A percentile compares a stretch with the other conserved stretches of the same genome.
phyloP scores from a whole-genome alignment of 2,329 filamentous ascomycete genomes.

The Endoconidiophora laricicola region DNA sequence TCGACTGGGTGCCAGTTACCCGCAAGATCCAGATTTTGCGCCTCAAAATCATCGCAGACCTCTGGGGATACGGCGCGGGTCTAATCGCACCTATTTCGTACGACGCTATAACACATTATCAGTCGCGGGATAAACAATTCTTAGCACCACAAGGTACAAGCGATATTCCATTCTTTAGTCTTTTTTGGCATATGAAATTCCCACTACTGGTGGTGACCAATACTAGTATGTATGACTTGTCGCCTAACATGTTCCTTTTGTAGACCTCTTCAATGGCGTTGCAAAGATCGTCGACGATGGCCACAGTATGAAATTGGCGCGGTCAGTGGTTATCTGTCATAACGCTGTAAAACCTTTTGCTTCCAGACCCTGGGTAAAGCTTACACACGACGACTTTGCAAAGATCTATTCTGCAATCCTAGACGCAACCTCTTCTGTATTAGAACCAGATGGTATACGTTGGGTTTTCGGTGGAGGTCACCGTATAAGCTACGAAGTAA shows the following conservation, averaged over 20 bases:
- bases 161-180: too few species aligned
- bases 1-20: slow-evolving; percentile 40
- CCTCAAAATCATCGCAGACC: slow-evolving; percentile 63
- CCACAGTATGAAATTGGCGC: slow-evolving; percentile 59
- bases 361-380: slow-evolving; percentile 30
- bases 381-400: slow-evolving; percentile 31
- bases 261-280: slow-evolving; percentile 31
- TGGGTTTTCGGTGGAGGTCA: slow-evolving; percentile 11
- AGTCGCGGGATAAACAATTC: slow-evolving; percentile 30
- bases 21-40: slow-evolving; percentile 57
- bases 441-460: neutral
- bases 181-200: too few species aligned
- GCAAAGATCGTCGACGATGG: slow-evolving; percentile 52
- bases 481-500: slow-evolving; percentile 10
- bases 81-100: slow-evolving; percentile 42
- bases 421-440: neutral
- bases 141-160: slow-evolving; percentile 15
- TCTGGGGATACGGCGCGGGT: slow-evolving; percentile 57
- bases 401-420: slow-evolving; percentile 2
- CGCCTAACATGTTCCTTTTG: neutral
- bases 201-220: slow-evolving; percentile 20
- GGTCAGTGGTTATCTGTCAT: slow-evolving; percentile 52
- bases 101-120: slow-evolving; percentile 44
- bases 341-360: slow-evolving; percentile 29
- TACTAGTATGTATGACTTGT: slow-evolving; percentile 19